phyloP scores from a whole-genome alignment of 179 eudicot genomes.

The Drosera spatulata region DNA sequence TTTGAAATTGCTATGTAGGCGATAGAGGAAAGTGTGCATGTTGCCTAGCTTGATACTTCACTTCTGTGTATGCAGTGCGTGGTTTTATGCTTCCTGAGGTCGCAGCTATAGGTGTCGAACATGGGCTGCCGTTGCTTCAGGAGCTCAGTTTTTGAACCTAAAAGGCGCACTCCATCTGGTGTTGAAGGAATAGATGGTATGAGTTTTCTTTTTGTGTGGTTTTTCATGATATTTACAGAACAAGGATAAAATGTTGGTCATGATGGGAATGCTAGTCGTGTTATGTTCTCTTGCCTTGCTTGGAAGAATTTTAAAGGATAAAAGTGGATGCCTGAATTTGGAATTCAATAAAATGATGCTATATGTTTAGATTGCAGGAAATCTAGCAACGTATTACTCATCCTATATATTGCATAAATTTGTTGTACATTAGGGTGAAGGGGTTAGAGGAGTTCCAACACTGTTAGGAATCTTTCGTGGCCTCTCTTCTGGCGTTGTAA shows the following conservation, averaged over 20 bases:
- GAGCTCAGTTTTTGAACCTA: slow-evolving; percentile 15
- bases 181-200: slow-evolving; percentile 28
- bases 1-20: too few species aligned
- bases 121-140: slow-evolving; percentile 42
- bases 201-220: neutral
- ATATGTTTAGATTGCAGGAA: too few species aligned
- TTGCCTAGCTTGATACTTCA: neutral
- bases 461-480: too few species aligned
- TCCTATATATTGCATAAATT: too few species aligned
- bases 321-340: neutral
- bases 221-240: neutral
- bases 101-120: slow-evolving; percentile 8
- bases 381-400: too few species aligned
- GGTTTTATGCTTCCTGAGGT: neutral
- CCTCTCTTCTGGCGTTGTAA: too few species aligned
- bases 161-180: slow-evolving; percentile 7
- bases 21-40: too few species aligned
- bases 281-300: too few species aligned
- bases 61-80: neutral
- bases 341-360: too few species aligned
- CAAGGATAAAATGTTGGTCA: neutral
- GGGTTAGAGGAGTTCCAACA: too few species aligned
- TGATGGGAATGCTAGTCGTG: neutral
- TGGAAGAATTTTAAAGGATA: too few species aligned
- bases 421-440: too few species aligned